Evolutionary conservation across 2,329 filamentous ascomycete genomes (phyloP).

Genomic region (Talaromyces albobiverticillius): DNA sequence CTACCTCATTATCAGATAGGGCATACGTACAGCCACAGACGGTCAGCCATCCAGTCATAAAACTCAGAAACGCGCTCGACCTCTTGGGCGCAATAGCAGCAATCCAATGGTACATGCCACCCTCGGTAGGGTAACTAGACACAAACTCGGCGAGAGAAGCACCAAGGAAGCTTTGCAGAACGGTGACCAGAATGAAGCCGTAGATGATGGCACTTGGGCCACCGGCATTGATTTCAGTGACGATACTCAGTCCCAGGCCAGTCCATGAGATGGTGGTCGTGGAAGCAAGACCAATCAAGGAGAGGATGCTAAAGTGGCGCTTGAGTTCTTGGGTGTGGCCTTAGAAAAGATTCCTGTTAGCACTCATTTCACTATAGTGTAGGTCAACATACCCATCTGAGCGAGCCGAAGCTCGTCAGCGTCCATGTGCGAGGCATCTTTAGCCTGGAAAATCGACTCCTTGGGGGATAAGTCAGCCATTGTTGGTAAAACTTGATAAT

Average conservation of each 20-base stretch:
- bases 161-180: conserved; percentile 47
- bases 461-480: conserved; percentile 5
- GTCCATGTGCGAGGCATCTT: conserved; percentile 24
- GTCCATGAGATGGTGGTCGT: conserved; percentile 43
- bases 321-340: conserved; percentile 51
- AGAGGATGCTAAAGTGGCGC: conserved; percentile 48
- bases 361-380: not conserved
- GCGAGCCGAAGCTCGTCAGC: conserved; percentile 42
- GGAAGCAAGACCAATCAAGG: conserved; percentile 49
- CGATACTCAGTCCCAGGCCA: conserved; percentile 42
- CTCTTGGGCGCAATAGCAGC: conserved; percentile 45
- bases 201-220: conserved; percentile 50
- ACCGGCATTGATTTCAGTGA: conserved; percentile 49
- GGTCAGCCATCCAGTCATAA: conserved; percentile 46
- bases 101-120: conserved; percentile 54
- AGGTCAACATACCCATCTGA: conserved; percentile 39
- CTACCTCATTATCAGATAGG: too few species aligned
- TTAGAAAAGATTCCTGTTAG: not conserved
- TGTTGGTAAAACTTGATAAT: not conserved
- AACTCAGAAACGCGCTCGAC: conserved; percentile 42
- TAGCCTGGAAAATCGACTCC: conserved; percentile 18
- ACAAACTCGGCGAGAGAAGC: conserved; percentile 49
- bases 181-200: conserved; percentile 48
- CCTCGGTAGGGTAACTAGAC: conserved; percentile 48
- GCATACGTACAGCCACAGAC: conserved; percentile 38